Conservation (phyloP, 768 basidiomycete species). For the Favolaschia claudopus region DNA sequence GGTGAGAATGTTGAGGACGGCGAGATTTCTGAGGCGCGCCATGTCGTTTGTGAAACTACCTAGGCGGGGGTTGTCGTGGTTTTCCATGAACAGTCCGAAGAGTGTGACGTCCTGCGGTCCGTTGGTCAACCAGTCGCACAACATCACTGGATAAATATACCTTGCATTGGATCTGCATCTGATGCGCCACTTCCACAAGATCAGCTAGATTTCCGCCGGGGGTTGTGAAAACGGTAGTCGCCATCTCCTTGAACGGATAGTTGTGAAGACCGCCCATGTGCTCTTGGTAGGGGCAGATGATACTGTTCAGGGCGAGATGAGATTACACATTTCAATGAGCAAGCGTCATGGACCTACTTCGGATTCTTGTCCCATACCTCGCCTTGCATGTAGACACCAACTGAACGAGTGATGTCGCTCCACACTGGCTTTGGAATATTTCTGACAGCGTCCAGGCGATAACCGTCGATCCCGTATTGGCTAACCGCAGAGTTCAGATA, state of each 20-base stretch:
- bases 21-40: constrained; percentile 36
- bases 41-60: constrained; percentile 54
- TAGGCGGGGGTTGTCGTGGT: constrained; percentile 64
- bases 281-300: constrained; percentile 46
- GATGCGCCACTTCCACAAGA: constrained; percentile 17
- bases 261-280: constrained; percentile 58
- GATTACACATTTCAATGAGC: not conserved
- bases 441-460: constrained; percentile 61
- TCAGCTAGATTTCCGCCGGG: constrained; percentile 52
- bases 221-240: constrained; percentile 55
- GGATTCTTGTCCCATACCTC: constrained; percentile 57
- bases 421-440: constrained; percentile 66
- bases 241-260: constrained; percentile 57
- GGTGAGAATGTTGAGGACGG: constrained; percentile 49
- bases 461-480: constrained; percentile 65
- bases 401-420: constrained; percentile 57
- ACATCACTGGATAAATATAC: no score
- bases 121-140: no score
- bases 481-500: constrained; percentile 61
- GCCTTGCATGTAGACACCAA: constrained; percentile 69
- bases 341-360: constrained; percentile 33
- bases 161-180: constrained; percentile 50
- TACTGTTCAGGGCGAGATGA: constrained; percentile 30
- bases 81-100: constrained; percentile 63
- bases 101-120: constrained; percentile 42